phyloP scores from a whole-genome alignment of 2,329 filamentous ascomycete species.

The Podosphaera leucotricha region DNA sequence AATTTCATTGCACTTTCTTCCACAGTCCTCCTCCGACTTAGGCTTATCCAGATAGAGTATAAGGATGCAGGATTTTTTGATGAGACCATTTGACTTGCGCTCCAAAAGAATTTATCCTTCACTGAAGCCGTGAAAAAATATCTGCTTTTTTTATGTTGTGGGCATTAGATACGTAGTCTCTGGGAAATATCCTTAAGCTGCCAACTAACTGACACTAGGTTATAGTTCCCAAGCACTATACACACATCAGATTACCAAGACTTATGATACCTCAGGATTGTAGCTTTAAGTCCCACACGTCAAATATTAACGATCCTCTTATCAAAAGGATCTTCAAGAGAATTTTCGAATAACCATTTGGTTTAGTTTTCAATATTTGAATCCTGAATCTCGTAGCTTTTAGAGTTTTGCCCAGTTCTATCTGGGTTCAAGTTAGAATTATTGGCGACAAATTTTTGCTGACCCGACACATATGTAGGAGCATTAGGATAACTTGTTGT shows the following conservation, averaged over 20 bases:
- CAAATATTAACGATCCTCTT: not conserved
- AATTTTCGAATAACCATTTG: too few species aligned
- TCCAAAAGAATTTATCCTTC: not conserved
- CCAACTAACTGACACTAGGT: not conserved
- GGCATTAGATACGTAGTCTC: not conserved
- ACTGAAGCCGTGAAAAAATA: not conserved
- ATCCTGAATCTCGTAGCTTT: slow-evolving; percentile 2
- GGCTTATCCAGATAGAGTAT: not conserved
- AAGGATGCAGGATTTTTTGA: not conserved
- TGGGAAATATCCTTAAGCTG: not conserved
- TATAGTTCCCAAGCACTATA: not conserved
- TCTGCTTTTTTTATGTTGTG: not conserved
- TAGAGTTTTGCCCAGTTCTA: slow-evolving; percentile 1
- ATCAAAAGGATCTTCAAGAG: too few species aligned
- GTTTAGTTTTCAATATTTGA: slow-evolving; percentile 8
- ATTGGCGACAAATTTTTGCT: slow-evolving; percentile 19
- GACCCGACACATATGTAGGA: slow-evolving; percentile 23
- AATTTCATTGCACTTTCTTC: not conserved
- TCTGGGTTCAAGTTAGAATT: slow-evolving; percentile 3
- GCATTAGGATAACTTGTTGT: not conserved
- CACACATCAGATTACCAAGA: not conserved
- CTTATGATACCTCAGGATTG: not conserved
- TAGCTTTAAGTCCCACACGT: not conserved
- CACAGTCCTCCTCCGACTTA: not conserved
- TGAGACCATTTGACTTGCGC: not conserved